Conservation (phyloP, 352 stramenopile genomes). For the Globisporangium nagaii region DNA sequence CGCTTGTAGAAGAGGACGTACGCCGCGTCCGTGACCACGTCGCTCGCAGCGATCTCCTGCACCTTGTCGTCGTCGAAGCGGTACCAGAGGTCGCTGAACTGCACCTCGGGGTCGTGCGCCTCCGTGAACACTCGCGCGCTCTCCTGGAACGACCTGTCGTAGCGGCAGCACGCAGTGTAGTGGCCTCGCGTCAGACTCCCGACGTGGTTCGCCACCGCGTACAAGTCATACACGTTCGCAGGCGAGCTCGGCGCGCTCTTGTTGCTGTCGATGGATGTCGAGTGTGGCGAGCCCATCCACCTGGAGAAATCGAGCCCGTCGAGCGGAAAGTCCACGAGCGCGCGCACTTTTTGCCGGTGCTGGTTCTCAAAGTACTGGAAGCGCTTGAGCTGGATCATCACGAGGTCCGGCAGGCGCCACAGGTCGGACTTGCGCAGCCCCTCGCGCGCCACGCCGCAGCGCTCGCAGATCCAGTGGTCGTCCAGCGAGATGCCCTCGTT, state of each 20-base stretch:
- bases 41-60: conserved; percentile 54
- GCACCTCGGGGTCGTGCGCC: conserved; percentile 27
- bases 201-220: conserved; percentile 97
- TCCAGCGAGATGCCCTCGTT: conserved; percentile 67
- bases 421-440: conserved; percentile 58
- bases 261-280: background rate
- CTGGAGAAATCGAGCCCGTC: conserved; percentile 74
- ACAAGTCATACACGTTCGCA: conserved; percentile 89
- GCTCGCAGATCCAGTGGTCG: conserved; percentile 70
- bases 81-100: conserved; percentile 64
- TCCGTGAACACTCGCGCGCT: conserved; percentile 43
- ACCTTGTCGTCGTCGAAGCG: conserved; percentile 84
- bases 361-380: conserved; percentile 87
- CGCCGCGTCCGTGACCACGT: conserved; percentile 78
- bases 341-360: conserved; percentile 77
- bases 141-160: conserved; percentile 63
- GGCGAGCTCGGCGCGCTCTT: background rate
- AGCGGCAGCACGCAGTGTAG: conserved; percentile 88
- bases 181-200: conserved; percentile 93
- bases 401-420: conserved; percentile 69
- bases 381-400: conserved; percentile 88
- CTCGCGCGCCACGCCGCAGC: conserved; percentile 53
- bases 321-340: conserved; percentile 76
- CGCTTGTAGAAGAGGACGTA: conserved; percentile 92
- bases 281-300: conserved; percentile 40